A percentile compares a stretch with the other conserved stretches of the same genome.
Evolutionary conservation across 140 eudicot genomes (phyloP).

Genomic region (Ambrosia hybrid): DNA sequence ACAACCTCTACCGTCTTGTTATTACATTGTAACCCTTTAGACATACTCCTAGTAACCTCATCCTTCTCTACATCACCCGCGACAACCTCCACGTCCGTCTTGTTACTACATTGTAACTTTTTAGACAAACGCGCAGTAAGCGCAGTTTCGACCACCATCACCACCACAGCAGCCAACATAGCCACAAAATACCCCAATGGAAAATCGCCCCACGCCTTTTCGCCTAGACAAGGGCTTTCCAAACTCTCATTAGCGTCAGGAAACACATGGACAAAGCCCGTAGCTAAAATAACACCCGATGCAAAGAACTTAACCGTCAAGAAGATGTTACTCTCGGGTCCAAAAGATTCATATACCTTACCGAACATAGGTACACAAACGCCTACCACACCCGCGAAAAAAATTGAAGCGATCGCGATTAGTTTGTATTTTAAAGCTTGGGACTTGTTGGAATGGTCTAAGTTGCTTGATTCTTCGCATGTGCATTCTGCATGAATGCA

Average conservation of each 20-base stretch:
- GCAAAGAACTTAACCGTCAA: slow-evolving; percentile 48
- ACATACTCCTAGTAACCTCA: neutral
- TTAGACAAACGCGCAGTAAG: slow-evolving; percentile 37
- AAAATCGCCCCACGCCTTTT: slow-evolving; percentile 38
- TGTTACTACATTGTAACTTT: slow-evolving; percentile 8
- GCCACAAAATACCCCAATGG: slow-evolving; percentile 38
- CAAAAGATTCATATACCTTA: slow-evolving; percentile 8
- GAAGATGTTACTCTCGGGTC: slow-evolving; percentile 29
- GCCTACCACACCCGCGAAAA: slow-evolving; percentile 33
- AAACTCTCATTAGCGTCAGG: slow-evolving; percentile 50
- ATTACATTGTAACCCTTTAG: too few species aligned
- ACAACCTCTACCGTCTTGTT: too few species aligned
- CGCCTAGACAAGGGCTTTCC: slow-evolving; percentile 38
- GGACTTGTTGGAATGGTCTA: neutral
- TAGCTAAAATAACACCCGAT: slow-evolving; percentile 52
- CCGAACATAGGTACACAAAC: slow-evolving; percentile 36
- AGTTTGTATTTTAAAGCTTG: slow-evolving; percentile 37
- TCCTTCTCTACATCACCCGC: slow-evolving; percentile 29
- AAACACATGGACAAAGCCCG: slow-evolving; percentile 55
- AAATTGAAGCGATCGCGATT: slow-evolving; percentile 42
- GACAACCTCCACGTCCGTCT: neutral
- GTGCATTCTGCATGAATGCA: slow-evolving; percentile 25
- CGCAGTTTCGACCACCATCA: slow-evolving; percentile 39
- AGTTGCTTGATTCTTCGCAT: slow-evolving; percentile 20
- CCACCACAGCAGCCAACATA: slow-evolving; percentile 40